Base-by-base conservation (phyloP, 1,284 basidiomycete genomes). In the Cryptococcus hybrid region DNA sequence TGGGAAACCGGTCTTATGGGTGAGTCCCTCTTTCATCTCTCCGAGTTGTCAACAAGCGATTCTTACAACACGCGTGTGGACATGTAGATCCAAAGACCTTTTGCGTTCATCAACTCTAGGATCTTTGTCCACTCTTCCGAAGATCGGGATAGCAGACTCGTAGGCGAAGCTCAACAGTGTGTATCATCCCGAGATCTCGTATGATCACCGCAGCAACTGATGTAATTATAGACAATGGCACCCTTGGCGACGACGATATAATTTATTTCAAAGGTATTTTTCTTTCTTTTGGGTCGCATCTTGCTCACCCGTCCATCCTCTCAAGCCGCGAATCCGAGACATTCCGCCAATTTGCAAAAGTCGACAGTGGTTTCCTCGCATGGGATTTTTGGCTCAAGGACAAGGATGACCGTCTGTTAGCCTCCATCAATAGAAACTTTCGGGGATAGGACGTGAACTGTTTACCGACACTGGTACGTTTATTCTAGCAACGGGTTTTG, bases 41-140 rank as follows among this genome's bases (percentile, higher is more conserved):
- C 0, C 30, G 30, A 30, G 30, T 30, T 30, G 30, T 4, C 30
- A 30, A 30, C 30, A 30, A 30, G 30, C 2, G 15, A 37, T 24
- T 37, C 30, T 7, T 8, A 11, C 5, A 9, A 5, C 48, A 42
- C 40, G 40, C 40, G 12, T 12, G n/a, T 18, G 18, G 18, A 34
- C 47, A 18, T 38, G 54, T 64, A 91, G 88, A 79, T 90, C 58
- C 83, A 84, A 15, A 81, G 92, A 9, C 90, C 90, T 1, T 92
- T 93, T 74, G 83, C 87, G 3, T 90, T 87, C 82, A 90, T 94
- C 73, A 92, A 92, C 69, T 91, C 89, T 11, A 83, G 85, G 34
- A 91, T 93, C 82, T 88, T 82, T 66, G 87, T 92, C 13, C 85
- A 88, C 67, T 82, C 84, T 35, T 54, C 70, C 52, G 53, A 74